Evolutionary conservation across 371 early-diverging fungal genomes (phyloP).

Genomic region (Amoeboaphelidium protococcarum): DNA sequence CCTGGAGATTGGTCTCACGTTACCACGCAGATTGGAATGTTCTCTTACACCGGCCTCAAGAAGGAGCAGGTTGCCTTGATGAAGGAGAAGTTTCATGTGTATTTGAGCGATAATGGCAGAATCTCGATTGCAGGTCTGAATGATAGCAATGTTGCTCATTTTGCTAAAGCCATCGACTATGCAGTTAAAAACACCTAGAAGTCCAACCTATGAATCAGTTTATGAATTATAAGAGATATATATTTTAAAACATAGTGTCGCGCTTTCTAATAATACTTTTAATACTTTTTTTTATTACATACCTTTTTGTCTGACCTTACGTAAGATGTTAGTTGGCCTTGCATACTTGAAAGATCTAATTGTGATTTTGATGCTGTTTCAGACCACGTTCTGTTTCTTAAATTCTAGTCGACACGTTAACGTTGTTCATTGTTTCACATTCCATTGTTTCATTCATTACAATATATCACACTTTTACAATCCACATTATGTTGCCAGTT

Average conservation of each 20-base stretch:
- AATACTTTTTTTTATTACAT: slow-evolving; percentile 5
- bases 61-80: slow-evolving; percentile 37
- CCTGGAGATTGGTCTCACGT: slow-evolving; percentile 73
- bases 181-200: background rate
- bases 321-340: slow-evolving; percentile 85
- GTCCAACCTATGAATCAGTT: too few relatives aligned
- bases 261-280: background rate
- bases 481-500: slow-evolving; percentile 83
- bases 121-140: slow-evolving; percentile 92
- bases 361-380: background rate
- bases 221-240: too few relatives aligned
- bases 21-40: slow-evolving; percentile 96
- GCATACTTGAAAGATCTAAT: slow-evolving; percentile 30
- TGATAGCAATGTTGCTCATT: slow-evolving; percentile 69
- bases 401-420: background rate
- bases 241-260: too few relatives aligned
- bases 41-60: slow-evolving; percentile 86
- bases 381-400: background rate
- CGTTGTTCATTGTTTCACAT: slow-evolving; percentile 31
- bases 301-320: slow-evolving; percentile 86
- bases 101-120: slow-evolving; percentile 85
- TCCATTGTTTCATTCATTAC: slow-evolving; percentile 58
- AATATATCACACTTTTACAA: slow-evolving; percentile 36
- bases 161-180: slow-evolving; percentile 72
- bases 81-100: slow-evolving; percentile 63